Conservation (phyloP, 1,284 basidiomycete genomes). For the Wallemia ichthyophaga region DNA sequence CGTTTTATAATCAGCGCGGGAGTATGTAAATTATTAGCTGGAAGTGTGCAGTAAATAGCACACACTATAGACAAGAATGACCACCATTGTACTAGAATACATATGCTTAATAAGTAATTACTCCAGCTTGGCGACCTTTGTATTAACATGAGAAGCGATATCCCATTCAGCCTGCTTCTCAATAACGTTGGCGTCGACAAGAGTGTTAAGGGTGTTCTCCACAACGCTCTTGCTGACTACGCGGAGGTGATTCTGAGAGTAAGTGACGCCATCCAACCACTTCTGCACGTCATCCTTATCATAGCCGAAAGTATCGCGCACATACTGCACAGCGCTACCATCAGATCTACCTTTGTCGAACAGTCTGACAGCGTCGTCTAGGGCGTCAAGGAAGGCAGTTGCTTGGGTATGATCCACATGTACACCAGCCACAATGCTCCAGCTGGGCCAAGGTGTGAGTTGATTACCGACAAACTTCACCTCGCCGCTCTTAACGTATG, state of each 20-base stretch:
- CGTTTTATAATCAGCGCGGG: background rate
- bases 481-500: conserved; percentile 1
- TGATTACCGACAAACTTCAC: conserved; percentile 42
- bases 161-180: conserved; percentile 29
- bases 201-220: conserved; percentile 33
- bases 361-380: conserved; percentile 31
- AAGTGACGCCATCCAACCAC: conserved; percentile 51
- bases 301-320: conserved; percentile 48
- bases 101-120: conserved; percentile 10
- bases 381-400: conserved; percentile 28
- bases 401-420: conserved; percentile 27
- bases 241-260: conserved; percentile 29
- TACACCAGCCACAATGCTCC: conserved; percentile 63
- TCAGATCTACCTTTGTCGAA: conserved; percentile 38
- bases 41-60: background rate
- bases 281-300: conserved; percentile 28
- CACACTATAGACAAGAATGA: background rate
- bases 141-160: conserved; percentile 30
- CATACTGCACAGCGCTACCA: conserved; percentile 35
- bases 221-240: conserved; percentile 33
- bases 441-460: conserved; percentile 85
- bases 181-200: conserved; percentile 45
- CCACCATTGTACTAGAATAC: background rate
- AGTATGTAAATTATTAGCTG: no score
- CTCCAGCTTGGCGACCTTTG: conserved; percentile 21